Base-by-base conservation (phyloP, 1,284 basidiomycete genomes). In the Microbotryum silenes-acaulis region DNA sequence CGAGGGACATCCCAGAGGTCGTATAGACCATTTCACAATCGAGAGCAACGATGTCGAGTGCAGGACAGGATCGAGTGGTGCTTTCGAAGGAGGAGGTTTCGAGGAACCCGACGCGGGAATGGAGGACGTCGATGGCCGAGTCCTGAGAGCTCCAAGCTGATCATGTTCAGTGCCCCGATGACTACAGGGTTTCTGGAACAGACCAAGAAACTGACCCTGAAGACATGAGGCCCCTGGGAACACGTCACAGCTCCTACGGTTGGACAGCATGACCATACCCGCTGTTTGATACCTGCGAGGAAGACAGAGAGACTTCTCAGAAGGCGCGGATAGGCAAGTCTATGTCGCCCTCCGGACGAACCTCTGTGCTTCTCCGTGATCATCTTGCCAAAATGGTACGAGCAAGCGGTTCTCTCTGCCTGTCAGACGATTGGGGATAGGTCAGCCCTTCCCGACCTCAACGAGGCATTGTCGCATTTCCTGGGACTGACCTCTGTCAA, bases 1-100 rank as follows among this genome's bases (percentile, higher is more conserved):
- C 92, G 8, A 93, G 82, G 27, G 86, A 83, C 79, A 89, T 83
- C 0, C 92, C 92, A 6, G 86, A 87, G 0, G 91, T 92, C 0
- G 89, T 89, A 76, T 90, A 91, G 29, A 93, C 81, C 88, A 96
- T 91, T 75, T 97, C 92, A 73, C 79, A 93, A 74, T 94, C 91
- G 56, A 94, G 77, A 0, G 87, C 88, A 7, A 85, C 88, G 16
- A 73, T 45, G 31, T 63, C 64, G n/a, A 66, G 61, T 7, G 64
- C 55, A 51, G 37, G 51, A 25, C 8, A 37, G 21, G 42, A 31
- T 1, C 6, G 47, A 16, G 9, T 50, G 16, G 62, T 65, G 68
- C 45, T 65, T 56, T 63, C 53, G 74, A 73, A 21, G 74, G 65
- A 33, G 76, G 76, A 47, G 81, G 78, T 73, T 65, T 71, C 76